phyloP scores from a whole-genome alignment of 176 grass and related monocot species.

The Puccinellia tenuiflora region DNA sequence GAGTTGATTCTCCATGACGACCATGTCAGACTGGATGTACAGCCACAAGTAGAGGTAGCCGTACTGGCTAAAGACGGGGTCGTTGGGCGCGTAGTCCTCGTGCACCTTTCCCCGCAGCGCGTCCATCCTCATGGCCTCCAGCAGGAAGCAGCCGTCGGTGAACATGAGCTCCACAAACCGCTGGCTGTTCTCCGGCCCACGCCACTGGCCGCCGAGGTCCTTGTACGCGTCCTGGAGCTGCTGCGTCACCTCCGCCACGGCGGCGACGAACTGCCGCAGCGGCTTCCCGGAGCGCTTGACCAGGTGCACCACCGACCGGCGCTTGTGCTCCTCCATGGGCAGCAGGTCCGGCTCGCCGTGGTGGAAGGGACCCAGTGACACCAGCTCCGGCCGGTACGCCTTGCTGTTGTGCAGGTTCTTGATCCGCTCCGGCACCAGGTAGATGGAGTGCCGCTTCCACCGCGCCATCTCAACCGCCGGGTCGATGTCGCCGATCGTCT shows the following conservation, averaged over 20 bases:
- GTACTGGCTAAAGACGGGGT: conserved; percentile 49
- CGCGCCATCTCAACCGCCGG: background rate
- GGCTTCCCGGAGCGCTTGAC: conserved; percentile 19
- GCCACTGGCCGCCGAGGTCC: conserved; percentile 27
- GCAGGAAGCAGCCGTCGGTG: conserved; percentile 46
- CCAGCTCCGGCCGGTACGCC: conserved; percentile 29
- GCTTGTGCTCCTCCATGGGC: conserved; percentile 62
- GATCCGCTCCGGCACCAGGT: conserved; percentile 28
- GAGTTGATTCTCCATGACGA: conserved; percentile 57
- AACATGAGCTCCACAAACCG: conserved; percentile 48
- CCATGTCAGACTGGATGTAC: conserved; percentile 12
- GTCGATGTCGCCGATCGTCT: background rate
- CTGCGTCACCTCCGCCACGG: conserved; percentile 10
- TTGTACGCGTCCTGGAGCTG: conserved; percentile 23
- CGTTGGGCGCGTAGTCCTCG: conserved; percentile 29
- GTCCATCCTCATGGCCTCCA: conserved; percentile 21
- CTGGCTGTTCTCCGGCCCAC: background rate
- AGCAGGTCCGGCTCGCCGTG: conserved; percentile 16
- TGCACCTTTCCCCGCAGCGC: background rate
- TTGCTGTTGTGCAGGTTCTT: conserved; percentile 8
- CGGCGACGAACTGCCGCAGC: background rate
- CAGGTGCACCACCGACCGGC: conserved; percentile 28
- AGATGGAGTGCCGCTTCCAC: conserved; percentile 39
- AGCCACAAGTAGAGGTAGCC: conserved; percentile 17
- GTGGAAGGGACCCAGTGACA: conserved; percentile 57